A percentile compares a stretch with the other conserved stretches of the same genome.
These are phyloP conservation scores for Bipolaris oryzae DNA, from an alignment of 2,329 filamentous ascomycete genomes.

Conservation along the genomic window DNA sequence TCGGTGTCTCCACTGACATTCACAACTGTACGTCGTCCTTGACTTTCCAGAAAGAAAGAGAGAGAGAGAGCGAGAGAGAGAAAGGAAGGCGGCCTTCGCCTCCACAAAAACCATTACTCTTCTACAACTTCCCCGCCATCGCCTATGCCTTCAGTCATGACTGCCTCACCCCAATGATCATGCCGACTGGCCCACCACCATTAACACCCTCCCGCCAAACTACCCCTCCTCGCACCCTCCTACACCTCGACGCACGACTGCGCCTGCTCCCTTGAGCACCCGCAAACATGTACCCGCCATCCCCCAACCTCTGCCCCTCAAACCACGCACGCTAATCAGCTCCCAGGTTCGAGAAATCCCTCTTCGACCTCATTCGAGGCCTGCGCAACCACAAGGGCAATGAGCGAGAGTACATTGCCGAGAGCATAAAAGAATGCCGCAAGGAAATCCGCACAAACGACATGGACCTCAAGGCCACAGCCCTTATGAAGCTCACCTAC, in stretches of 20 bases:
- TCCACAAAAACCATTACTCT: neutral
- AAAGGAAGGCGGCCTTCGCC: neutral
- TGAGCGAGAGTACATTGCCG: constrained; percentile 93
- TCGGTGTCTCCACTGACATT: constrained; percentile 5
- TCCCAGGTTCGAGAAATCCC: constrained; percentile 94
- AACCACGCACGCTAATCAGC: constrained; percentile 14
- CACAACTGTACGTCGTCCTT: constrained; percentile 19
- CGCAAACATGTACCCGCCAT: constrained; percentile 32
- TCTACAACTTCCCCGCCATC: neutral
- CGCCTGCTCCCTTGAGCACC: constrained; percentile 22
- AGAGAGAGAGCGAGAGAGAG: neutral
- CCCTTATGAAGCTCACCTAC: constrained; percentile 93
- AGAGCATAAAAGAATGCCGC: constrained; percentile 92
- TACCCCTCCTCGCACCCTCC: constrained; percentile 37
- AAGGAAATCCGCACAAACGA: constrained; percentile 90
- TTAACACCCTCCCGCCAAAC: constrained; percentile 27
- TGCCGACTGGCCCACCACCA: constrained; percentile 37
- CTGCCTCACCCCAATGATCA: constrained; percentile 34
- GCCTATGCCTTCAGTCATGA: constrained; percentile 20
- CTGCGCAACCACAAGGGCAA: constrained; percentile 93
- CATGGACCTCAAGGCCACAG: constrained; percentile 97
- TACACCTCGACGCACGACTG: constrained; percentile 23
- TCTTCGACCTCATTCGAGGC: constrained; percentile 97
- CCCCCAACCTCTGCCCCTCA: too few species aligned
- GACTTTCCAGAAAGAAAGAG: neutral